Percentiles rank a stretch among this genome's conserved stretches.
These are phyloP conservation scores for Mycena belliarum DNA, from an alignment of 768 basidiomycete species.

Conservation along the genomic window DNA sequence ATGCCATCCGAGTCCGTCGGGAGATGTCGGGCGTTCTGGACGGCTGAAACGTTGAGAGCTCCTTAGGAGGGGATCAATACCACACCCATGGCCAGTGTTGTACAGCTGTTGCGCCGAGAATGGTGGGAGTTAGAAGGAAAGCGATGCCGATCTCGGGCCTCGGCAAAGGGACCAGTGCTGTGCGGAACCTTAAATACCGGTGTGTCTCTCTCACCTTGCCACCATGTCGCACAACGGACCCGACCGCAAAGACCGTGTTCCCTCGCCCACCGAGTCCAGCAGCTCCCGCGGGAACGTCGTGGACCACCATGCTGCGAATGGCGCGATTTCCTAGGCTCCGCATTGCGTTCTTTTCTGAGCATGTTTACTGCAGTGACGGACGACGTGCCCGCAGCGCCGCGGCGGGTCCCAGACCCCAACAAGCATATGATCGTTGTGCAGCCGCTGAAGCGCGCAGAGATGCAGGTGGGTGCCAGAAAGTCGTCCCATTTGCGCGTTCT, in stretches of 20 bases:
- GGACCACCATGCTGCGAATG: constrained; percentile 67
- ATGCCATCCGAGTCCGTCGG: no score
- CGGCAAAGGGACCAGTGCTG: no score
- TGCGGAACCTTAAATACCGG: no score
- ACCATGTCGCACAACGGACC: constrained; percentile 24
- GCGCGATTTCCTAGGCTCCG: constrained; percentile 39
- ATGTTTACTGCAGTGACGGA: constrained; percentile 57
- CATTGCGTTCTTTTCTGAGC: constrained; percentile 7
- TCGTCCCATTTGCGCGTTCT: not conserved
- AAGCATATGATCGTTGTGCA: constrained; percentile 70
- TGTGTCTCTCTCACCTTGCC: not conserved
- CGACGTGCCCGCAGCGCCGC: constrained; percentile 41
- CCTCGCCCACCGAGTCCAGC: constrained; percentile 39
- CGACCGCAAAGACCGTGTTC: constrained; percentile 57
- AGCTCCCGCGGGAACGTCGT: constrained; percentile 63
- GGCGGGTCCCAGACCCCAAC: constrained; percentile 28
- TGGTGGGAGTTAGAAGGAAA: no score
- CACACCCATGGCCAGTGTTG: no score
- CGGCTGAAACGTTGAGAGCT: no score
- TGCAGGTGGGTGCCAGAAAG: constrained; percentile 61
- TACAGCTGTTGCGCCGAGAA: no score
- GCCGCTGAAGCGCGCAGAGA: constrained; percentile 80
- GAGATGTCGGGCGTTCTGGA: no score
- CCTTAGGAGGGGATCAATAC: no score
- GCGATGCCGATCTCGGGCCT: no score